Evolutionary conservation across 176 grass and related monocot species (phyloP), one percentile per base, ranked within the genome.

Genomic region (Lolium perenne): DNA sequence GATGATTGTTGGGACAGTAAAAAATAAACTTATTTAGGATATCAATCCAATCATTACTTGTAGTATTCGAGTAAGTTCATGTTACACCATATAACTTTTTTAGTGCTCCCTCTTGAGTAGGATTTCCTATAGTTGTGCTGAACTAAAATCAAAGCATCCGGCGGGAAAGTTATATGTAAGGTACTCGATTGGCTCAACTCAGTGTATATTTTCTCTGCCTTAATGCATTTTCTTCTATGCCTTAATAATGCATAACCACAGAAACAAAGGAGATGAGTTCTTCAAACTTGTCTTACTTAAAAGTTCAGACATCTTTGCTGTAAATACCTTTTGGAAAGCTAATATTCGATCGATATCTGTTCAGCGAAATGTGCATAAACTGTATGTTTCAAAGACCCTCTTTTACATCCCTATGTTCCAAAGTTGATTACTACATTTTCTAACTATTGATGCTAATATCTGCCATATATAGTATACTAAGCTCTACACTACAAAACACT

Each of bases 271-370:
- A 21, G 8, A 32, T 15, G 43, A 70, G 54, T 74, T 74, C 25
- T 62, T 49, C 13, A 49, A 62, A 74, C 69, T 61, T n/a, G 17
- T 48, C 54, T 32, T 35, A 10, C 69, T 74, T 45, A 0, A 83
- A 74, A 74, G 51, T 15, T 18, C 10, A 49, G 22, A n/a, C 41
- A 83, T 61, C 38, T 73, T 83, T 74, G 62, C 25, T 1, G 20
- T 13, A 83, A 23, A 48, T 47, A 25, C 54, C 12, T 76, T 51
- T 65, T 5, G 17, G 20, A 84, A 62, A 75, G 82, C 47, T 5
- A 11, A 65, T 65, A 17, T 66, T 84, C 26, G 12, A 40, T 10
- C 12, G 26, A 17, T 32, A 77, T 49, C 1, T 54, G 20, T 25
- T 53, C 45, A 18, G 6, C 5, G 29, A 77, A 66, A 17, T 13